Base-by-base conservation (phyloP, 2,329 filamentous ascomycete genomes). In the Exophiala xenobiotica region DNA sequence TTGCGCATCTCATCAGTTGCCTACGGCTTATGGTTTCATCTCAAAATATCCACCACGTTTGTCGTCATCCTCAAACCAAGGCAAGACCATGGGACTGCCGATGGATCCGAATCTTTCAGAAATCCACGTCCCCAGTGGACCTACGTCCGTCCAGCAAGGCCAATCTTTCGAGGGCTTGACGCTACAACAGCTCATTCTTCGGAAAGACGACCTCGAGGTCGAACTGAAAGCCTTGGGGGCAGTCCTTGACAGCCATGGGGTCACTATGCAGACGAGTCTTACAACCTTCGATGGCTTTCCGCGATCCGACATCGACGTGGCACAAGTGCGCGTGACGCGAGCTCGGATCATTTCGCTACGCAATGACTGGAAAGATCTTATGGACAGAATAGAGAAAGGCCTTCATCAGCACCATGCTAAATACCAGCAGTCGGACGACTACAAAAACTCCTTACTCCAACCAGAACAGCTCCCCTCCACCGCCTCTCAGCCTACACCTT, bases 241-340 rank as follows among this genome's bases (percentile, higher is more conserved):
- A 46, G 89, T 97, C 11, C 80, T 99, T n/a, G 88, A 61, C 41
- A 59, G 53, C 24, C 92, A 97, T 75, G 85, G 87, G 38, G 92
- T 96, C 46, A 85, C 87, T 64, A 99, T 99, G 93, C 85, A 86
- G 63, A 96, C 93, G 6, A 78, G 83, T 51, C 81, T 99, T 31
- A 82, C 90, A 19, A 96, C 92, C 11, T 81, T 84, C 55, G 93
- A 97, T 71, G 93, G 93, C 41, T 99, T 89, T 67, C 93, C 93
- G 24, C 82, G 93, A 66, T 86, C 88, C 63, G 93, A 99, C 70
- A 85, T 99, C 58, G 93, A 99, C 68, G 87, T 99, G 57, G 87
- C 93, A 20, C 92, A 96, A 73, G 89, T 99, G 66, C 88, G 93
- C 56, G 96, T 90, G n/a, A 96, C 91, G 29, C 81, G 93, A 69